A percentile compares a stretch with the other conserved stretches of the same genome.
phyloP scores from a whole-genome alignment of 2,329 filamentous ascomycete species.

The Camillea tinctor region DNA sequence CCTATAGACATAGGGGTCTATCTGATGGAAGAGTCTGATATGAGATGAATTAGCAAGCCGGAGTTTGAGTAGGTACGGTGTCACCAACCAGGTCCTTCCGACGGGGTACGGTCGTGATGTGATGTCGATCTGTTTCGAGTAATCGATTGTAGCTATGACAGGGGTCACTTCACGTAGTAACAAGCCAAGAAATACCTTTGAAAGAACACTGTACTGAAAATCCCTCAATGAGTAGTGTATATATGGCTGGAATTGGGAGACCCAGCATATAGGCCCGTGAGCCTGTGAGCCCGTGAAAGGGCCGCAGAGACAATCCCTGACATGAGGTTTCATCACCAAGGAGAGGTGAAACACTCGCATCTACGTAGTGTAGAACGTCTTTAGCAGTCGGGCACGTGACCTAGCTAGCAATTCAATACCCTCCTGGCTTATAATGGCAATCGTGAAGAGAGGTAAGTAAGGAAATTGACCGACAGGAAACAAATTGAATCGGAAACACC shows the following conservation, averaged over 20 bases:
- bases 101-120: slow-evolving; percentile 23
- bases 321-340: slow-evolving; percentile 26
- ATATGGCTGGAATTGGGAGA: slow-evolving; percentile 12
- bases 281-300: slow-evolving; percentile 8
- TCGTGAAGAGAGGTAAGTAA: not conserved
- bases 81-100: slow-evolving; percentile 18
- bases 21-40: slow-evolving; percentile 16
- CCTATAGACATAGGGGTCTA: slow-evolving; percentile 13
- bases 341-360: slow-evolving; percentile 23
- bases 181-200: slow-evolving; percentile 16
- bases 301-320: slow-evolving; percentile 11
- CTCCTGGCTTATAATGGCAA: not conserved
- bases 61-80: slow-evolving; percentile 9
- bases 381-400: slow-evolving; percentile 23
- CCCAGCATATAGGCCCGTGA: slow-evolving; percentile 9
- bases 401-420: slow-evolving; percentile 11
- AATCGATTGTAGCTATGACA: slow-evolving; percentile 19
- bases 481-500: slow-evolving; percentile 7
- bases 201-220: slow-evolving; percentile 20
- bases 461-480: slow-evolving; percentile 13
- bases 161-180: slow-evolving; percentile 10
- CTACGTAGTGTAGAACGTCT: slow-evolving; percentile 8
- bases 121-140: slow-evolving; percentile 29
- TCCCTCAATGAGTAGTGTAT: slow-evolving; percentile 20
- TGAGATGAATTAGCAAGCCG: slow-evolving; percentile 26